Evolutionary conservation across 345 rosid species (phyloP), one percentile per base, ranked within the genome.

Genomic region (Gossypium stocksii): DNA sequence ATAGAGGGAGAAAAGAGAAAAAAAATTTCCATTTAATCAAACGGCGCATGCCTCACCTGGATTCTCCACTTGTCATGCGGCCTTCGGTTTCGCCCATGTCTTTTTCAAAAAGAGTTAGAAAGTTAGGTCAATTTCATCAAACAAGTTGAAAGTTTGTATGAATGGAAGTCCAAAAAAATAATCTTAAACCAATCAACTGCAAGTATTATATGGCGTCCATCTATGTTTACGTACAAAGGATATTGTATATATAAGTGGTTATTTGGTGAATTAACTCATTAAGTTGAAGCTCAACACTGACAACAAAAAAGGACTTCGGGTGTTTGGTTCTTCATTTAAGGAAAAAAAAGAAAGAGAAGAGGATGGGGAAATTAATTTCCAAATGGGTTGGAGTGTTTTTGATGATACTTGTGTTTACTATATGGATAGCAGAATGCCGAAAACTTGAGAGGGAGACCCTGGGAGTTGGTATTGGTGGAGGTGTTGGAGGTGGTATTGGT

Each of bases 391-490:
- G 64, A 61, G 25, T 80, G 29, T 43, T 78, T 7, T 76, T 63
- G 41, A 16, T 81, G 29, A 1, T 83, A 59, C 19, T 81, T 59
- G 77, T 79, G 72, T 48, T 84, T 49, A 83, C 77, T 25, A 29
- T 86, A 15, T 80, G 75, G 16, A 19, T 81, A 54, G 86, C 45
- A 13, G 86, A 84, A 77, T 79, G 89, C 45, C 72, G 87, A 45
- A 83, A 34, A 41, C 61, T 83, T 46, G 73, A 77, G 56, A 61
- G 77, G 46, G 69, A 82, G 48, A 77, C 51, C 3, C 38, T 66
- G 12, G 11, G 66, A 22, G 62, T 25, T 11, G 73, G 63, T 3
- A 12, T 25, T 9, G 58, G 58, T 3, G 74, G 77, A 1, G 77
- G 77, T 25, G 70, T 29, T 20, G 70, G 75, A 1, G 79, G 70